Evolutionary conservation across 1,284 basidiomycete genomes (phyloP).

Genomic region (Heterobasidion occidentale): DNA sequence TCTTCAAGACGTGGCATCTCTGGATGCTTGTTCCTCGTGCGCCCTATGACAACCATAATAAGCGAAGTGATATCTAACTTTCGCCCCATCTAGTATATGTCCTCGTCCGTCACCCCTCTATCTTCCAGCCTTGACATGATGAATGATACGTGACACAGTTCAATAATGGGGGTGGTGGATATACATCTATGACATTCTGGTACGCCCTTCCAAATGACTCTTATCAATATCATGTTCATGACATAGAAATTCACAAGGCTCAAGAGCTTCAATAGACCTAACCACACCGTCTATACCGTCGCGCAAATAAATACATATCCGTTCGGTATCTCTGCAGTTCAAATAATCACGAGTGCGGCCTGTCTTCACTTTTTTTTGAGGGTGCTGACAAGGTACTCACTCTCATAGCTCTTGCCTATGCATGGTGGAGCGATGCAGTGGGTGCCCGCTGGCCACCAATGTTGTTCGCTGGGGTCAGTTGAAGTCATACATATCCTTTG

Average conservation of each 20-base stretch:
- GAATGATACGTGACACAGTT: slow-evolving; percentile 18
- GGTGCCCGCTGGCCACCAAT: slow-evolving; percentile 55
- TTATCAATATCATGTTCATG: not conserved
- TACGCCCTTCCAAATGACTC: slow-evolving; percentile 1
- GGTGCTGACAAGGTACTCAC: not conserved
- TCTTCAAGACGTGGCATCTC: slow-evolving; percentile 34
- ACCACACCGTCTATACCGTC: slow-evolving; percentile 29
- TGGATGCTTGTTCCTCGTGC: slow-evolving; percentile 29
- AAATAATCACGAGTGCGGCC: slow-evolving; percentile 27
- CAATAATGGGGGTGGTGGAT: slow-evolving; percentile 29
- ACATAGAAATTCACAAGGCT: slow-evolving; percentile 19
- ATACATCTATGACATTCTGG: slow-evolving; percentile 35
- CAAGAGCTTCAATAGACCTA: slow-evolving; percentile 36
- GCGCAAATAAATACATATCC: slow-evolving; percentile 39
- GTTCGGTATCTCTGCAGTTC: slow-evolving; percentile 31
- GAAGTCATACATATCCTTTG: too few species aligned
- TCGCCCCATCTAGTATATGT: not conserved
- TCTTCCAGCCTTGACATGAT: not conserved
- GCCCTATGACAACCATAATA: slow-evolving; percentile 12
- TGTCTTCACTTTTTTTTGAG: not conserved
- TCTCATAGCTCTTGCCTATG: slow-evolving; percentile 23
- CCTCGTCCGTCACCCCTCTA: not conserved
- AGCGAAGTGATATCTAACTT: not conserved
- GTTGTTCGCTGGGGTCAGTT: slow-evolving; percentile 31
- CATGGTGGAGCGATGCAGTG: slow-evolving; percentile 45